phyloP scores from a whole-genome alignment of 176 grass and related monocot species.

The Pontederia paniculata region DNA sequence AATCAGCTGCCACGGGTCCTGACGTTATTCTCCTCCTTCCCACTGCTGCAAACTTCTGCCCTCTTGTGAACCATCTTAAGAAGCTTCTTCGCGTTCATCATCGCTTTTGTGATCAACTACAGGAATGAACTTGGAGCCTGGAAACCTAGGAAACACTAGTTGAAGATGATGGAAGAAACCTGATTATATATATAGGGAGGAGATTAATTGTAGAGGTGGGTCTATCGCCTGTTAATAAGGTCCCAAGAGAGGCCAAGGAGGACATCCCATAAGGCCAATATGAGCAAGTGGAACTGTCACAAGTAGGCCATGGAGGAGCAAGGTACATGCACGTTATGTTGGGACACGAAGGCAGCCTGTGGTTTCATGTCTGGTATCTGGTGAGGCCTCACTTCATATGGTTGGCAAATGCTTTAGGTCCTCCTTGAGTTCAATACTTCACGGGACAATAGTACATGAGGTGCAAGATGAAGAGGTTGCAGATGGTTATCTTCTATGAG shows the following conservation, averaged over 20 bases:
- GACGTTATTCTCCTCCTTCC: constrained; percentile 25
- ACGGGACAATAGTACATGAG: too few relatives aligned
- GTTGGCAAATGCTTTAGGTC: background rate
- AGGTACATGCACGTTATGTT: background rate
- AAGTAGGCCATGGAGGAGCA: too few relatives aligned
- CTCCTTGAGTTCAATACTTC: too few relatives aligned
- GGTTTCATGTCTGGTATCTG: background rate
- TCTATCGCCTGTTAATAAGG: too few relatives aligned
- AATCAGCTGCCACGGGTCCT: background rate
- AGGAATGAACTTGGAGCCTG: background rate
- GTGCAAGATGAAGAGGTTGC: too few relatives aligned
- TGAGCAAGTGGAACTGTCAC: too few relatives aligned
- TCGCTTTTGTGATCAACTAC: background rate
- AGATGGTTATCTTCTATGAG: background rate
- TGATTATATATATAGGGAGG: background rate
- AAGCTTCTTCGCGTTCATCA: constrained; percentile 25
- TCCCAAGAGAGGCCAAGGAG: background rate
- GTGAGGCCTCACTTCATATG: background rate
- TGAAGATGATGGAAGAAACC: background rate
- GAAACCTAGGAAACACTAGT: background rate
- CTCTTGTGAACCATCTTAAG: constrained; percentile 33
- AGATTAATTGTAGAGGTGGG: too few relatives aligned
- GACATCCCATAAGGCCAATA: constrained; percentile 7
- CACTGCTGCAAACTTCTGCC: constrained; percentile 18
- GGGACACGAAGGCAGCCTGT: background rate